A percentile compares a stretch with the other conserved stretches of the same genome.
These are phyloP conservation scores for Colletotrichum acutatum DNA, from an alignment of 2,329 filamentous ascomycete species.

Conservation along the genomic window DNA sequence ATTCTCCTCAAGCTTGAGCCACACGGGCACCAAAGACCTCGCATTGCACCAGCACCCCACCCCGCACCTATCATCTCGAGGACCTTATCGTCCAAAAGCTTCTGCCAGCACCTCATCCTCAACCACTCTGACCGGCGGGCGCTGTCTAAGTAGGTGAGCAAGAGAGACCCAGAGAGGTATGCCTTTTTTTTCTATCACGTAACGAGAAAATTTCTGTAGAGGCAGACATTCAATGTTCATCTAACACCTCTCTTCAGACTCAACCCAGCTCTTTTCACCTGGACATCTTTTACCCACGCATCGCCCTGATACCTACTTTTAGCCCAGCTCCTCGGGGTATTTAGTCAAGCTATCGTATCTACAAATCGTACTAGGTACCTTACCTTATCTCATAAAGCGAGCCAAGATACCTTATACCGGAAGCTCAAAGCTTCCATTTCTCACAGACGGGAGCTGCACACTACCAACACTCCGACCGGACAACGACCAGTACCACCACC, in stretches of 20 bases:
- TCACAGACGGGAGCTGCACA: background rate
- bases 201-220: background rate
- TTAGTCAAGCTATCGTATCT: background rate
- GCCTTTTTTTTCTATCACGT: background rate
- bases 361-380: background rate
- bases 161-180: constrained; percentile 6
- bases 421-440: constrained; percentile 13
- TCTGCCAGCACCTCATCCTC: background rate
- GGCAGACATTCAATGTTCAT: background rate
- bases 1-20: background rate
- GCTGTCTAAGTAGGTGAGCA: background rate
- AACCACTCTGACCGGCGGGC: constrained; percentile 5
- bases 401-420: background rate
- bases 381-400: background rate
- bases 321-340: background rate
- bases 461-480: background rate
- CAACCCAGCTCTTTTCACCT: background rate
- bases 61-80: constrained; percentile 15
- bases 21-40: background rate
- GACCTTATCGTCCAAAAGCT: constrained; percentile 17
- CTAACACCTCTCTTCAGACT: background rate
- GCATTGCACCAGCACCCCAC: constrained; percentile 24
- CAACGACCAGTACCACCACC: no score
- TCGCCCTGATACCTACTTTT: constrained; percentile 11
- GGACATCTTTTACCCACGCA: background rate